Conservation (phyloP, 2,329 filamentous ascomycete species). For the Penicillium hesseltinei region DNA sequence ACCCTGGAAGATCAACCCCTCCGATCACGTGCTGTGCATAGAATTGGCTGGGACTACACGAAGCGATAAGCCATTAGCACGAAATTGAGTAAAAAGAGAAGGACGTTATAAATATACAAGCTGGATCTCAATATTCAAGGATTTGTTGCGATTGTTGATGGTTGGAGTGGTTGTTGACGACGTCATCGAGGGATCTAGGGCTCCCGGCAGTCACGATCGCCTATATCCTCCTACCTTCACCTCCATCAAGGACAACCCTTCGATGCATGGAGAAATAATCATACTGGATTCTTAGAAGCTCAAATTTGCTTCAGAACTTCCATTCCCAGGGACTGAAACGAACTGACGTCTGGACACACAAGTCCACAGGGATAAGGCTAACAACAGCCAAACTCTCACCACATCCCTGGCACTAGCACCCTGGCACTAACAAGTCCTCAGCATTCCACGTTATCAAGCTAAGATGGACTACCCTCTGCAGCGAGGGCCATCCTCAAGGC, state of each 20-base stretch:
- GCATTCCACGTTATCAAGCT: conserved; percentile 19
- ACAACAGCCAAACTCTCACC: background rate
- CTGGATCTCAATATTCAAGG: background rate
- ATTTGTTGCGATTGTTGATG: background rate
- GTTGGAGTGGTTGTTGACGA: background rate
- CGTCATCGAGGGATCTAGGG: conserved; percentile 20
- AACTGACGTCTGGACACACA: conserved; percentile 13
- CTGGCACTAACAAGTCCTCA: conserved; percentile 9
- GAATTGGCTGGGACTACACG: background rate
- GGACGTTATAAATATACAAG: background rate
- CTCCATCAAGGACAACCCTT: conserved; percentile 10
- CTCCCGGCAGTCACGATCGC: background rate
- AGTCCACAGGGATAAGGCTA: conserved; percentile 13
- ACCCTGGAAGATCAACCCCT: conserved; percentile 8
- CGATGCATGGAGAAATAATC: conserved; percentile 3
- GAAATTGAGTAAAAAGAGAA: background rate
- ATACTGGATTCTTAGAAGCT: conserved; percentile 6
- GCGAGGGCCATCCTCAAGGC: conserved; percentile 2
- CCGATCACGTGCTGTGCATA: conserved; percentile 13
- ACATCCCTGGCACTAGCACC: conserved; percentile 16
- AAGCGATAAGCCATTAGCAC: background rate
- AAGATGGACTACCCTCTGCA: background rate
- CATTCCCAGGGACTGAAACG: conserved; percentile 15
- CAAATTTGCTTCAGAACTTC: conserved; percentile 9
- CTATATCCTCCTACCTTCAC: conserved; percentile 7